Base-by-base conservation (phyloP, 352 stramenopile genomes). In the Phytophthora cajani region DNA sequence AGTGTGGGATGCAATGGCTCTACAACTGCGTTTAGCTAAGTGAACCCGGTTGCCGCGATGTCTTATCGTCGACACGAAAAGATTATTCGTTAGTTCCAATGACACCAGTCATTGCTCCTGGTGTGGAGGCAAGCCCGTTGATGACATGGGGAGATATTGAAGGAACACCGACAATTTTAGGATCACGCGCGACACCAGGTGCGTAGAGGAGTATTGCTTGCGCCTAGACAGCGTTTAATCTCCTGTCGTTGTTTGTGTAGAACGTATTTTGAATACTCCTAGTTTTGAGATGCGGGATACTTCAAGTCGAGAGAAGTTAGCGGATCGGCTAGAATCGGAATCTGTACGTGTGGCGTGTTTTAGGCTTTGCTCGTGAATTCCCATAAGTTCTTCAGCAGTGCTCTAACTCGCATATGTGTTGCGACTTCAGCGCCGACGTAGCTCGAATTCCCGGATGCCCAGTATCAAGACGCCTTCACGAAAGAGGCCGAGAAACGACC, bases 121-220 rank as follows among this genome's bases (percentile, higher is more conserved):
- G 85, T 25, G 74, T 92, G 3, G 78, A 92, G 66, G 83, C 80
- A 6, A 94, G 84, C 64, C 89, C 89, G 25, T 54, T 96, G 12
- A 92, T 96, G 81, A 96, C 89, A 0, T 96, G 89, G 89, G 89
- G 89, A 32, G 81, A 89, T 16, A 95, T 96, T 62, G 89, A 94
- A 80, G 82, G 72, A 21, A 96, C 89, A 17, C 89, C 89, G 8
- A 82, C 87, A 61, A 78, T 85, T 46, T 71, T 95, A 12, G 74
- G 81, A 19, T 62, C 73, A 6, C 23, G 66, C 42, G 64, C 69
- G 3, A 82, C 73, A 2, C 69, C 78, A 81, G 77, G 87, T 94
- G 67, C 5, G 60, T 60, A 9, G 16, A 53, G 11, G 11, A 17
- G 9, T 30, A 32, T 30, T 53, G 19, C 1, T 23, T 27, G 44